phyloP scores from a whole-genome alignment of 139 green algal species.

The Coccomyxa sp. region DNA sequence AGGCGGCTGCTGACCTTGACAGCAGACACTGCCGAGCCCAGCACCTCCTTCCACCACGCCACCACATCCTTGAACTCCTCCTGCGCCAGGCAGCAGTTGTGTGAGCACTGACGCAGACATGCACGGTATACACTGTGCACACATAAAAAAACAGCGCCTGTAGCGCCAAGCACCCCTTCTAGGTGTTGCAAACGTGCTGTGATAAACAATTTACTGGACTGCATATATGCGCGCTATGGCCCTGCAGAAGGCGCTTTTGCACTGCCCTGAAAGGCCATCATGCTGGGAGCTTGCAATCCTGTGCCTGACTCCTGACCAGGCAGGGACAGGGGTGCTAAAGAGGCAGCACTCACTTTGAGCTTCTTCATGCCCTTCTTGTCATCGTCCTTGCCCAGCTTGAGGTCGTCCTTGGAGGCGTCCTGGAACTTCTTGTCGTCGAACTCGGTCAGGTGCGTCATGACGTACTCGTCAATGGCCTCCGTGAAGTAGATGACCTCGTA shows the following conservation, averaged over 20 bases:
- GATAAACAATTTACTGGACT: no score
- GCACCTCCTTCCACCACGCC: slow-evolving; percentile 90
- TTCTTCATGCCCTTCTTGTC: slow-evolving; percentile 80
- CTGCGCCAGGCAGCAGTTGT: slow-evolving; percentile 39
- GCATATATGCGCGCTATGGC: background rate
- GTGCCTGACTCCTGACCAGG: no score
- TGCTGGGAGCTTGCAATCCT: no score
- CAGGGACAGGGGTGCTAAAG: no score
- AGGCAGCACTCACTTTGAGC: slow-evolving; percentile 40
- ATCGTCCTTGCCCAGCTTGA: slow-evolving; percentile 87
- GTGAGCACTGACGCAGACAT: background rate
- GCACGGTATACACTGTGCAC: no score
- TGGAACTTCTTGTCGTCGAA: slow-evolving; percentile 94
- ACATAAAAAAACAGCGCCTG: no score
- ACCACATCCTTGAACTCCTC: slow-evolving; percentile 85
- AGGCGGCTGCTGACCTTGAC: slow-evolving; percentile 85
- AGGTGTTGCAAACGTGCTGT: no score
- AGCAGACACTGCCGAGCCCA: slow-evolving; percentile 51
- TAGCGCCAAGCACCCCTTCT: no score
- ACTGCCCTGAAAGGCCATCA: no score
- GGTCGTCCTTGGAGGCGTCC: slow-evolving; percentile 92
- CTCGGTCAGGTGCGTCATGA: slow-evolving; percentile 88
- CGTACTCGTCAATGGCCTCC: slow-evolving; percentile 96
- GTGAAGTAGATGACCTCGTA: slow-evolving; percentile 98
- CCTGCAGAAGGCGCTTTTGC: background rate